Evolutionary conservation across 768 basidiomycete species (phyloP).

Genomic region (Pleurotus cornucopiae): DNA sequence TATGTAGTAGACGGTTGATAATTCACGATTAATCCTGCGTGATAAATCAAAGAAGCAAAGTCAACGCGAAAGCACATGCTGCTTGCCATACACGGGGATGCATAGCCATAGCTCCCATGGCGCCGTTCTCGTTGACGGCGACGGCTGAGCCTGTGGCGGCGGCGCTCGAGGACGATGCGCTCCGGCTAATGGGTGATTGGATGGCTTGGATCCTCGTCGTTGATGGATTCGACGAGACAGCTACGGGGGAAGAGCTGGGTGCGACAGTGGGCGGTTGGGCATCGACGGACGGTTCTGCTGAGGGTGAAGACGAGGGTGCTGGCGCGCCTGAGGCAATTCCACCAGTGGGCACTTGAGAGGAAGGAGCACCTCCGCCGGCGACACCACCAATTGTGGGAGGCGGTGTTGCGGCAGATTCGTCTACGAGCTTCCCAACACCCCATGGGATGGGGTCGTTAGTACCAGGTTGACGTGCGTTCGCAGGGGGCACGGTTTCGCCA

Average conservation of each 20-base stretch:
- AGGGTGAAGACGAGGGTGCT: too few species aligned
- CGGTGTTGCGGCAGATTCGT: conserved; percentile 34
- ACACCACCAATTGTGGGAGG: conserved; percentile 25
- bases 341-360: conserved; percentile 14
- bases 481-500: conserved; percentile 42
- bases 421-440: conserved; percentile 59
- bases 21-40: neutral
- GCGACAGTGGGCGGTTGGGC: too few species aligned
- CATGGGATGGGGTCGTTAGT: conserved; percentile 54
- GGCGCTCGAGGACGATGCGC: neutral
- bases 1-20: neutral
- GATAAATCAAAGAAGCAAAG: conserved; percentile 1
- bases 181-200: neutral
- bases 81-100: conserved; percentile 17
- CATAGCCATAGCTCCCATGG: conserved; percentile 11
- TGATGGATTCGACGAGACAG: conserved; percentile 6
- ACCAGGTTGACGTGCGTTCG: conserved; percentile 49
- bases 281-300: too few species aligned
- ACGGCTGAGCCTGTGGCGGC: conserved; percentile 2
- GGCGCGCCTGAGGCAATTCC: neutral
- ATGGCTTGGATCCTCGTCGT: neutral
- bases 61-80: conserved; percentile 4
- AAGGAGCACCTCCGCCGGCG: neutral
- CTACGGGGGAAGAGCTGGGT: conserved; percentile 3
- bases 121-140: conserved; percentile 9